These are phyloP conservation scores for Claviceps humidiphila DNA, from an alignment of 2,329 filamentous ascomycete species.

Conservation along the genomic window DNA sequence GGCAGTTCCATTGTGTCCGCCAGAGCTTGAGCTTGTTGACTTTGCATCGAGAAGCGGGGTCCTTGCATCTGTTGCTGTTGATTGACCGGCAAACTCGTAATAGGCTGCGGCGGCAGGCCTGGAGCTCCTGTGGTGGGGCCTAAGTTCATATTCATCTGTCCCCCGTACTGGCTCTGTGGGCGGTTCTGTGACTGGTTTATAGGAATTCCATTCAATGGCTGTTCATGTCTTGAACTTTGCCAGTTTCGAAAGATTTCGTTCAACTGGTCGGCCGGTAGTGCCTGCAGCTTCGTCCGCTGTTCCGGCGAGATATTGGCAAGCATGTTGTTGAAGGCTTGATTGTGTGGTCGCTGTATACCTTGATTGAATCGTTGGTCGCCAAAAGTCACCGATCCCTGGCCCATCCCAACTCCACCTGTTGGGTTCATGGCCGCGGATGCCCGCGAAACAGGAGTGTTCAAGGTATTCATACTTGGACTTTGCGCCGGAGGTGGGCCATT, in stretches of 20 bases:
- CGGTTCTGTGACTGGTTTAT: constrained; percentile 17
- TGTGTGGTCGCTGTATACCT: constrained; percentile 32
- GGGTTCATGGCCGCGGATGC: constrained; percentile 31
- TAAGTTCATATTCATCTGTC: constrained; percentile 20
- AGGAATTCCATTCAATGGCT: constrained; percentile 19
- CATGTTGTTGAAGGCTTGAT: constrained; percentile 28
- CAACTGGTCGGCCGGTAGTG: constrained; percentile 35
- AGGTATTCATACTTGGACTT: constrained; percentile 45
- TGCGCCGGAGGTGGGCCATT: constrained; percentile 40
- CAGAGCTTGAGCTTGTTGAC: constrained; percentile 22
- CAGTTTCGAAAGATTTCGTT: constrained; percentile 38
- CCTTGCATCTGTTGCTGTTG: constrained; percentile 16
- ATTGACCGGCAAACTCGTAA: constrained; percentile 13
- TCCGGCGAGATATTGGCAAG: constrained; percentile 32
- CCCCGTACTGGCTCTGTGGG: constrained; percentile 16
- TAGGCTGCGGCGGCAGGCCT: constrained; percentile 15
- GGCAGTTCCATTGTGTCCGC: constrained; percentile 39
- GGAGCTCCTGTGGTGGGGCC: constrained; percentile 14
- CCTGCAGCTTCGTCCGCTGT: constrained; percentile 29
- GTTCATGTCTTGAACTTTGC: constrained; percentile 26
- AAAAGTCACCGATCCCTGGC: constrained; percentile 33
- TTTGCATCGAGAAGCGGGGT: constrained; percentile 14
- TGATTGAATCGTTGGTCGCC: constrained; percentile 41
- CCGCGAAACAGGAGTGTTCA: constrained; percentile 38
- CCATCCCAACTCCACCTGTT: constrained; percentile 28